Conservation (phyloP, 1,284 basidiomycete genomes). For the Bjerkandera adusta region DNA sequence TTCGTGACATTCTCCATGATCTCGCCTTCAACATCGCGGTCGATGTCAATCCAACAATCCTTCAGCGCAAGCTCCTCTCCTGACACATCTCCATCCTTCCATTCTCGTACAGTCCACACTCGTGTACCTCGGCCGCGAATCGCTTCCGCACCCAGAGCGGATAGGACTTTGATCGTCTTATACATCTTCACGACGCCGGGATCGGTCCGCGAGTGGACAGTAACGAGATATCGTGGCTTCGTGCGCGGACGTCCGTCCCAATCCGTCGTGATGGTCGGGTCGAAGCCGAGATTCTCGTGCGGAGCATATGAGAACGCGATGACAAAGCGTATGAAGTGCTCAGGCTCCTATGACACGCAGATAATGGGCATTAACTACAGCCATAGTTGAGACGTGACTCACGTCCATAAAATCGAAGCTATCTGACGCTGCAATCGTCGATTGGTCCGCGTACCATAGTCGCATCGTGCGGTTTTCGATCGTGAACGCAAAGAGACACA, state of each 20-base stretch:
- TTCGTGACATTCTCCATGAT: background rate
- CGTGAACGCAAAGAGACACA: constrained; percentile 7
- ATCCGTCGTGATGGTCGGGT: constrained; percentile 14
- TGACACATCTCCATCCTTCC: background rate
- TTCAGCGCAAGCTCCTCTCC: background rate
- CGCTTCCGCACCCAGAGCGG: constrained; percentile 1
- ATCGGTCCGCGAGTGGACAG: no score
- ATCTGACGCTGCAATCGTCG: background rate
- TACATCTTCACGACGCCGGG: no score
- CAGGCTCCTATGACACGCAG: constrained; percentile 3
- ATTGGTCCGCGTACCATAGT: constrained; percentile 6
- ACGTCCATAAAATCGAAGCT: constrained; percentile 6
- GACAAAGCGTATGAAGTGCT: constrained; percentile 3
- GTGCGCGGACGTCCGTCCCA: no score
- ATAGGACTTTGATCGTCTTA: no score
- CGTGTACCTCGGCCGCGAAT: constrained; percentile 1
- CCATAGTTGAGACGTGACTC: background rate
- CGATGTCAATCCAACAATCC: constrained; percentile 3
- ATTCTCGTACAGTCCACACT: background rate
- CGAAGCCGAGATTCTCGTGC: constrained; percentile 4
- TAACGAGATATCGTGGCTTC: no score
- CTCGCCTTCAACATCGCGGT: background rate
- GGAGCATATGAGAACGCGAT: constrained; percentile 2
- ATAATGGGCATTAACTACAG: background rate
- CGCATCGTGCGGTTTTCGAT: constrained; percentile 8